Evolutionary conservation across 2,329 filamentous ascomycete species (phyloP), one percentile per base, ranked within the genome.

Genomic region (Orbilia brochopaga): DNA sequence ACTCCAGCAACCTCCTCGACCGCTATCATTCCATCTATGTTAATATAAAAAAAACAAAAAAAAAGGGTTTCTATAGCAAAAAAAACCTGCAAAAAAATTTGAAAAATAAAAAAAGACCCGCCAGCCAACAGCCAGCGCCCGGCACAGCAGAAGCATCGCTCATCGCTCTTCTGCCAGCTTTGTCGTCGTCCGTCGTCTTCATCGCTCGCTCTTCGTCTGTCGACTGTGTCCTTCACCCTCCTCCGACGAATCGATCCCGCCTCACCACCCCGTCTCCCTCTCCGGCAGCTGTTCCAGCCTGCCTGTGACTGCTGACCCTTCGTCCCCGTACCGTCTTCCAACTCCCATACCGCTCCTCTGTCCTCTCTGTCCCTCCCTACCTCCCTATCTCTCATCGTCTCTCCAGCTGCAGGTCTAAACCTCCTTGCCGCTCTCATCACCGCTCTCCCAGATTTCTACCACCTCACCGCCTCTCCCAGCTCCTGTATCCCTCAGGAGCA

Each of bases 31-130:
- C 73, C 65, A 77, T 77, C 78, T 79, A 78, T 76, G 75, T 75
- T 72, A 78, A 77, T 77, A 76, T 77, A 79, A 77, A 74, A 74
- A 76, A 74, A 74, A 74, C 75, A 74, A 74, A 76, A 78, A 78
- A 75, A 74, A 74, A 66, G 42, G 65, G 54, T 64, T 35, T 65
- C 76, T 79, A 79, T 79, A 80, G 80, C 77, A 79, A 75, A 74
- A 76, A 77, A 78, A 80, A 81, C 75, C 74, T 74, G 73, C 74
- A 76, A 79, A 80, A 79, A 78, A 77, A 74, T 75, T 73, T 64
- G 73, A 73, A 73, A 73, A 55, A 42, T 50, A 62, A 65, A 21
- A 48, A 48, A 48, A 48, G 8, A 19, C 15, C 13, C 5, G 10
- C 40, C 7, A 10, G 7, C 10, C 15, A 48, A 3, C 44, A 19